Conservation (phyloP, 768 basidiomycete genomes). For the Boletus speciosus region DNA sequence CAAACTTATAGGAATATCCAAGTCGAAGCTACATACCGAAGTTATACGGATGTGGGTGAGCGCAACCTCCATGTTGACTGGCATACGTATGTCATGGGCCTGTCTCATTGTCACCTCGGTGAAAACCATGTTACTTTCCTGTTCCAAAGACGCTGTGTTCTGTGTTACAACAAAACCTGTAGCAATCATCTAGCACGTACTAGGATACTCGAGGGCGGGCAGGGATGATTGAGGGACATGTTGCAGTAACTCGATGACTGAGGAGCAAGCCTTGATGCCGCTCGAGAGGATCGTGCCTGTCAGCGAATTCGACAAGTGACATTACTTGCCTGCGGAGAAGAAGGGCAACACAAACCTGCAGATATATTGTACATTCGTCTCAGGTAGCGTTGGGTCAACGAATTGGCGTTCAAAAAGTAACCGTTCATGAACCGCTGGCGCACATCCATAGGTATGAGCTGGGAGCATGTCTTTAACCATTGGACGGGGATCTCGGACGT, state of each 20-base stretch:
- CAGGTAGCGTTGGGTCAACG: conserved; percentile 66
- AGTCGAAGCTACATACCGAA: conserved; percentile 47
- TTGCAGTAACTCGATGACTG: conserved; percentile 56
- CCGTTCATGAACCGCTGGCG: conserved; percentile 55
- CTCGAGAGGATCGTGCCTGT: conserved; percentile 51
- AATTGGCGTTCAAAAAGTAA: conserved; percentile 74
- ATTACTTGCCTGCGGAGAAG: background rate
- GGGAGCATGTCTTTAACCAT: conserved; percentile 76
- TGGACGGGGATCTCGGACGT: conserved; percentile 77
- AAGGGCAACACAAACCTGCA: conserved; percentile 34
- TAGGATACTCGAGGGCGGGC: conserved; percentile 48
- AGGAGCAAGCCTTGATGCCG: conserved; percentile 58
- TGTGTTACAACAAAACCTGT: conserved; percentile 7
- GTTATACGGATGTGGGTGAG: conserved; percentile 72
- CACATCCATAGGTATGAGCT: conserved; percentile 70
- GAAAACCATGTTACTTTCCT: conserved; percentile 53
- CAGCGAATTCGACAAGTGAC: background rate
- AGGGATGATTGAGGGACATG: conserved; percentile 50
- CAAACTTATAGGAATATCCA: background rate
- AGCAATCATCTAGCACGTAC: conserved; percentile 36
- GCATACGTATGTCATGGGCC: conserved; percentile 61
- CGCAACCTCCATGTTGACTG: conserved; percentile 66
- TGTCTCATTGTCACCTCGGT: conserved; percentile 65
- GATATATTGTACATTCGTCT: conserved; percentile 73
- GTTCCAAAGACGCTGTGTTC: conserved; percentile 55